These are phyloP conservation scores for Suillus lakei DNA, from an alignment of 768 basidiomycete species.

Conservation along the genomic window DNA sequence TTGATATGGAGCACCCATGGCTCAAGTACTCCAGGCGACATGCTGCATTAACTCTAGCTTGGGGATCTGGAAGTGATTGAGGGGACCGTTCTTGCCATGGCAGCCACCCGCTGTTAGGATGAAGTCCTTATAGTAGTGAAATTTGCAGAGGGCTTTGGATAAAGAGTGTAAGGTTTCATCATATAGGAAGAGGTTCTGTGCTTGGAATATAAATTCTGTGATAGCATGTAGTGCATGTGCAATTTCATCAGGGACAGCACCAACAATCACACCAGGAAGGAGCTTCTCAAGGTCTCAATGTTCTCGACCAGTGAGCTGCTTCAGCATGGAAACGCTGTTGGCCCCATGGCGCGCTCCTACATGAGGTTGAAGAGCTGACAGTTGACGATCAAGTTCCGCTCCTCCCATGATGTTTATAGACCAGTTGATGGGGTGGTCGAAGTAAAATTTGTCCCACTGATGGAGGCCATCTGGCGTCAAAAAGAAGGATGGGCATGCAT, in stretches of 20 bases:
- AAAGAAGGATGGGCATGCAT: slow-evolving; percentile 23
- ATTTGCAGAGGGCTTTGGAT: slow-evolving; percentile 6
- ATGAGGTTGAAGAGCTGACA: slow-evolving; percentile 27
- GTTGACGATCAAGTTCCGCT: slow-evolving; percentile 29
- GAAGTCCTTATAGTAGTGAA: slow-evolving; percentile 15
- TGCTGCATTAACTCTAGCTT: neutral
- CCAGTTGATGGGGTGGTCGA: slow-evolving; percentile 23
- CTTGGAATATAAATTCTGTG: slow-evolving; percentile 43
- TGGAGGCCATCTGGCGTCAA: slow-evolving; percentile 34
- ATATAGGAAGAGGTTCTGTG: slow-evolving; percentile 33
- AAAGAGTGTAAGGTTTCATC: slow-evolving; percentile 21
- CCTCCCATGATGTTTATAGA: slow-evolving; percentile 18
- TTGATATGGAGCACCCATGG: slow-evolving; percentile 31
- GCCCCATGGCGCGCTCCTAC: slow-evolving; percentile 9
- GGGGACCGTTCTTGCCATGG: slow-evolving; percentile 12
- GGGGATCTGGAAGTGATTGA: slow-evolving; percentile 10
- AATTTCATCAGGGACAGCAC: slow-evolving; percentile 31
- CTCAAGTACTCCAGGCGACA: slow-evolving; percentile 24
- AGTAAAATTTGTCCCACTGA: slow-evolving; percentile 31
- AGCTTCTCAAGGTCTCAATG: slow-evolving; percentile 15
- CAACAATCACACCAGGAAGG: slow-evolving; percentile 6
- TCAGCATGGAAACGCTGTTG: slow-evolving; percentile 12
- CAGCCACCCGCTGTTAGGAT: slow-evolving; percentile 12
- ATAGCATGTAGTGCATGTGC: slow-evolving; percentile 39
- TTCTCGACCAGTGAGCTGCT: slow-evolving; percentile 11